Percentiles rank a stretch among this genome's conserved stretches.
phyloP scores from a whole-genome alignment of 2,329 filamentous ascomycete species.

The Aspergillus unguis region DNA sequence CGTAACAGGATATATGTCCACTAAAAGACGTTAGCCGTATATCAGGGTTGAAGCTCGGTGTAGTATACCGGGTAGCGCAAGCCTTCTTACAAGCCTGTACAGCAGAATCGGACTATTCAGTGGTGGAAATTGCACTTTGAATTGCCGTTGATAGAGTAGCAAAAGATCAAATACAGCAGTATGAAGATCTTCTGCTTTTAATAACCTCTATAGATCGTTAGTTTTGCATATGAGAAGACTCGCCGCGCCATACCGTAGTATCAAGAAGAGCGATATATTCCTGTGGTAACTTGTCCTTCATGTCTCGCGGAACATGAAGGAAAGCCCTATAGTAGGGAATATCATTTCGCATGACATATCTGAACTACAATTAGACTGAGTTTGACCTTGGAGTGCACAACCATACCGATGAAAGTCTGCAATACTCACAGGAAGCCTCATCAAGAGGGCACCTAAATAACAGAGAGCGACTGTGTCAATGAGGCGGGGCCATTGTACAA shows the following conservation, averaged over 20 bases:
- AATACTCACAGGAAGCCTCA: slow-evolving; percentile 72
- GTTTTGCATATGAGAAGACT: not conserved
- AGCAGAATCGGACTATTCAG: slow-evolving; percentile 68
- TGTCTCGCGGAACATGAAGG: slow-evolving; percentile 42
- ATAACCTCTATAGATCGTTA: slow-evolving; percentile 29
- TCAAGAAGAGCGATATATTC: slow-evolving; percentile 42
- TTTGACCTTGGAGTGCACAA: not conserved
- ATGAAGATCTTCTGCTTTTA: slow-evolving; percentile 60
- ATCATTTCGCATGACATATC: slow-evolving; percentile 61
- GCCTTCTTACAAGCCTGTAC: slow-evolving; percentile 65
- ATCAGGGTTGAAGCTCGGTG: not conserved
- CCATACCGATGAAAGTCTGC: slow-evolving; percentile 61
- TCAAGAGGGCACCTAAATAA: slow-evolving; percentile 72
- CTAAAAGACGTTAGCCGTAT: slow-evolving; percentile 17
- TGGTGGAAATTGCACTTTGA: slow-evolving; percentile 67
- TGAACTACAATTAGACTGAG: slow-evolving; percentile 11
- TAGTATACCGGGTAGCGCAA: slow-evolving; percentile 69
- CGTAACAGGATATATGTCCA: slow-evolving; percentile 50
- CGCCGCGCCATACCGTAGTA: slow-evolving; percentile 29
- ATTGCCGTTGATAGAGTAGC: slow-evolving; percentile 63
- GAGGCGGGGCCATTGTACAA: slow-evolving; percentile 57
- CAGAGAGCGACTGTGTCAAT: slow-evolving; percentile 74
- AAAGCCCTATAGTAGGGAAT: slow-evolving; percentile 68
- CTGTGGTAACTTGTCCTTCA: slow-evolving; percentile 44
- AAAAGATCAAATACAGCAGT: slow-evolving; percentile 59